phyloP scores from a whole-genome alignment of 1,139 yeast species.

The Magnusiomyces magnusii region DNA sequence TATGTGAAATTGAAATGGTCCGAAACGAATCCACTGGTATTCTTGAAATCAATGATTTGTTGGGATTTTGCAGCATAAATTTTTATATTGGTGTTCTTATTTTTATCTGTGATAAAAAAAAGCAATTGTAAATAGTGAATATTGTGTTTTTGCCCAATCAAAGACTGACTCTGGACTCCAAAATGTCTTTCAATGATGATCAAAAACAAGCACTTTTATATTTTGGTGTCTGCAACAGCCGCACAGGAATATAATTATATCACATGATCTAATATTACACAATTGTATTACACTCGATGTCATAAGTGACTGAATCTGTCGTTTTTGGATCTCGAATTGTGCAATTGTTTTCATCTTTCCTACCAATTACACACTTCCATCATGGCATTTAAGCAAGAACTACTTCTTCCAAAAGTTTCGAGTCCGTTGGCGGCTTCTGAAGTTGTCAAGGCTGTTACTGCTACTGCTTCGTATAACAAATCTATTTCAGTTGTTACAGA shows the following conservation, averaged over 20 bases:
- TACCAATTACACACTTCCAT: neutral
- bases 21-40: too few relatives aligned
- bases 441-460: neutral
- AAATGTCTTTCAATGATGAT: neutral
- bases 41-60: too few relatives aligned
- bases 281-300: neutral
- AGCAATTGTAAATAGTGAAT: too few relatives aligned
- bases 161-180: too few relatives aligned
- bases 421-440: neutral
- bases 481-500: neutral
- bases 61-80: too few relatives aligned
- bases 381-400: neutral
- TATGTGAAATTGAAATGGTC: too few relatives aligned
- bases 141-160: too few relatives aligned
- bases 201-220: neutral
- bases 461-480: neutral
- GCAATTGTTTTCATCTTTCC: neutral
- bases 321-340: neutral
- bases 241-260: too few relatives aligned
- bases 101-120: too few relatives aligned
- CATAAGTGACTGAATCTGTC: neutral
- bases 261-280: neutral
- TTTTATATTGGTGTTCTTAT: too few relatives aligned
- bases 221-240: too few relatives aligned
- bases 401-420: neutral